Percentiles rank a stretch among this genome's conserved stretches.
These are phyloP conservation scores for Posidonia oceanica DNA, from an alignment of 116 monocot genomes.

Conservation along the genomic window DNA sequence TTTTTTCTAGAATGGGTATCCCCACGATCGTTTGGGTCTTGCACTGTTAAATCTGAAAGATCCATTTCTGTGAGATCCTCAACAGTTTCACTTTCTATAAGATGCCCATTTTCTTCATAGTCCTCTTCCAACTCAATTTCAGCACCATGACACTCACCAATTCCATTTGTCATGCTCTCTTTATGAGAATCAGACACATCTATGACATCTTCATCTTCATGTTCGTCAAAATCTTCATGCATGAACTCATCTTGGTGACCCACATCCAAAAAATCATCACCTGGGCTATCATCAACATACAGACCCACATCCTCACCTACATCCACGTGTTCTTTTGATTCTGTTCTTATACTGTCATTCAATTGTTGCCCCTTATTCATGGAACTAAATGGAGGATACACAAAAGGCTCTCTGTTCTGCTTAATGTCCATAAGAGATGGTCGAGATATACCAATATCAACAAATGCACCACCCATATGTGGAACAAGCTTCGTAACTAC, in stretches of 20 bases:
- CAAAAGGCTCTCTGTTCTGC: conserved; percentile 67
- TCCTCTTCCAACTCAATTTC: conserved; percentile 33
- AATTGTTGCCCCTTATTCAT: conserved; percentile 9
- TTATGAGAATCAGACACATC: conserved; percentile 21
- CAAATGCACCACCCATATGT: conserved; percentile 94
- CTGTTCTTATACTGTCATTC: conserved; percentile 23
- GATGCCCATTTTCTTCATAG: conserved; percentile 37
- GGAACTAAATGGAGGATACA: conserved; percentile 47
- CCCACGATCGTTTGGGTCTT: conserved; percentile 14
- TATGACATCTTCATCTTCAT: conserved; percentile 31
- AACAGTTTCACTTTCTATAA: conserved; percentile 33
- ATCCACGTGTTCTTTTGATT: conserved; percentile 10
- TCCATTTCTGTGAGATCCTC: conserved; percentile 31
- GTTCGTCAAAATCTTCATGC: conserved; percentile 26
- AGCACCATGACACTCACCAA: conserved; percentile 7
- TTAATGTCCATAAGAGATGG: conserved; percentile 80
- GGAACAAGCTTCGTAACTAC: conserved; percentile 86
- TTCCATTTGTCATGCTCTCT: conserved; percentile 11
- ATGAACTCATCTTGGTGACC: conserved; percentile 34
- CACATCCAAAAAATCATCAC: conserved; percentile 36
- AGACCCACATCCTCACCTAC: conserved; percentile 15
- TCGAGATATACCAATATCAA: conserved; percentile 83
- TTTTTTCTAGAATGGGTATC: conserved; percentile 18
- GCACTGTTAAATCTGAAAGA: conserved; percentile 15
- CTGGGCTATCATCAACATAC: conserved; percentile 25